Conservation (phyloP, 169 alveolate species). For the Theileria luwenshuni region DNA sequence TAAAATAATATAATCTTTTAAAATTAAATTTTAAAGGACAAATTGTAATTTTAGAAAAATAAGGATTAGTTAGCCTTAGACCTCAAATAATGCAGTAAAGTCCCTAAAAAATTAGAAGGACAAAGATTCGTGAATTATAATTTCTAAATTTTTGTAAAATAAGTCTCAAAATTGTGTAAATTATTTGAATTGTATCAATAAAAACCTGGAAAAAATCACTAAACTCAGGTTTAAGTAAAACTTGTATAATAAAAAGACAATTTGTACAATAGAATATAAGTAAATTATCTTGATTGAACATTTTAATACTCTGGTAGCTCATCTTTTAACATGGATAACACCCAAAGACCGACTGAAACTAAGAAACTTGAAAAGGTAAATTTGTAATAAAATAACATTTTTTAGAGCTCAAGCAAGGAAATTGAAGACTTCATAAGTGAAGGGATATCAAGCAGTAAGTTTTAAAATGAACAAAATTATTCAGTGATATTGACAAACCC, state of each 20-base stretch:
- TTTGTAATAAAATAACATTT: not conserved
- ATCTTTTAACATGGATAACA: constrained; percentile 14
- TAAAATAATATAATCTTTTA: no score
- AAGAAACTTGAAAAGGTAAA: constrained; percentile 1
- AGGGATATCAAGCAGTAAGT: constrained; percentile 21
- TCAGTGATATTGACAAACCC: constrained; percentile 6
- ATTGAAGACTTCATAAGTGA: constrained; percentile 14
- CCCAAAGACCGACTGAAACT: not conserved
- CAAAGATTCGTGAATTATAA: no score
- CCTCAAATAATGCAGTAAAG: no score
- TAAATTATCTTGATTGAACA: not conserved
- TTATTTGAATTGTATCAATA: not conserved
- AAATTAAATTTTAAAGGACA: no score
- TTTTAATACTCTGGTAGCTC: no score
- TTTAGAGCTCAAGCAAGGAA: constrained; percentile 5
- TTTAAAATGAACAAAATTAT: not conserved
- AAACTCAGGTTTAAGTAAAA: not conserved
- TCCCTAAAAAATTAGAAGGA: no score
- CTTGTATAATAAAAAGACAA: not conserved
- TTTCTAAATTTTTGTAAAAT: not conserved
- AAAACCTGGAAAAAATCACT: constrained; percentile 3
- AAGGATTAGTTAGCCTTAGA: no score
- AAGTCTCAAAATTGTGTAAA: not conserved
- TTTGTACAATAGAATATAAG: not conserved
- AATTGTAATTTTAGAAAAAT: no score